phyloP scores from a whole-genome alignment of 2,329 filamentous ascomycete species.

The Fusarium penzigii region DNA sequence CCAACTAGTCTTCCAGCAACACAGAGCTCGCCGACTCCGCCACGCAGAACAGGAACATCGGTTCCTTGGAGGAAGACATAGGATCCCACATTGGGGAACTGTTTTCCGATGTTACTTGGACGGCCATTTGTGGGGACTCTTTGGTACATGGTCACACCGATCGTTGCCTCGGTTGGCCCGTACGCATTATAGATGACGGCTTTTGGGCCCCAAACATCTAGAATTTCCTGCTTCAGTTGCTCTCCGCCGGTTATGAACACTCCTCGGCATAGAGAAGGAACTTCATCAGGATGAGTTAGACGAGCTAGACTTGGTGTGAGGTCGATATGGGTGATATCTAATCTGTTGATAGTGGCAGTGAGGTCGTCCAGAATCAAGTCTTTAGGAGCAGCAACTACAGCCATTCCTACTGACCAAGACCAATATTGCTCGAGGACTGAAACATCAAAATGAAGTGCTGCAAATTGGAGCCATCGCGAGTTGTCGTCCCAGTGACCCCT shows the following conservation, averaged over 20 bases:
- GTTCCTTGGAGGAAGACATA: slow-evolving; percentile 74
- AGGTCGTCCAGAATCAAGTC: slow-evolving; percentile 87
- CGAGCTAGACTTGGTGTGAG: slow-evolving; percentile 85
- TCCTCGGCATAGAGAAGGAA: slow-evolving; percentile 75
- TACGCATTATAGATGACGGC: slow-evolving; percentile 90
- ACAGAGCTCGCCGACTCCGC: slow-evolving; percentile 84
- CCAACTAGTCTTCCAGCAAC: slow-evolving; percentile 85
- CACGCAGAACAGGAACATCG: slow-evolving; percentile 70
- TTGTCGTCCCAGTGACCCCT: slow-evolving; percentile 67
- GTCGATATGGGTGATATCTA: slow-evolving; percentile 87
- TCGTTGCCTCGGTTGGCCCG: slow-evolving; percentile 89
- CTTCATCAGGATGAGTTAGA: slow-evolving; percentile 75
- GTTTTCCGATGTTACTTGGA: slow-evolving; percentile 82
- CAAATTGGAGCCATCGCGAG: slow-evolving; percentile 89
- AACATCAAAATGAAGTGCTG: slow-evolving; percentile 92
- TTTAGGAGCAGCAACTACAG: slow-evolving; percentile 77
- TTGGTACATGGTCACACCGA: slow-evolving; percentile 88
- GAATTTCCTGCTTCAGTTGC: slow-evolving; percentile 82
- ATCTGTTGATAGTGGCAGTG: slow-evolving; percentile 66
- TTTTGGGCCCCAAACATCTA: slow-evolving; percentile 80
- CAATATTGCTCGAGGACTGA: slow-evolving; percentile 93
- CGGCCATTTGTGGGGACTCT: slow-evolving; percentile 76
- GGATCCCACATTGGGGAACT: slow-evolving; percentile 85
- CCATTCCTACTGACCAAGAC: slow-evolving; percentile 91
- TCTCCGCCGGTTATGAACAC: slow-evolving; percentile 95